Conservation (phyloP, 2,329 filamentous ascomycete species). For the Clarireedia homoeocarpa region DNA sequence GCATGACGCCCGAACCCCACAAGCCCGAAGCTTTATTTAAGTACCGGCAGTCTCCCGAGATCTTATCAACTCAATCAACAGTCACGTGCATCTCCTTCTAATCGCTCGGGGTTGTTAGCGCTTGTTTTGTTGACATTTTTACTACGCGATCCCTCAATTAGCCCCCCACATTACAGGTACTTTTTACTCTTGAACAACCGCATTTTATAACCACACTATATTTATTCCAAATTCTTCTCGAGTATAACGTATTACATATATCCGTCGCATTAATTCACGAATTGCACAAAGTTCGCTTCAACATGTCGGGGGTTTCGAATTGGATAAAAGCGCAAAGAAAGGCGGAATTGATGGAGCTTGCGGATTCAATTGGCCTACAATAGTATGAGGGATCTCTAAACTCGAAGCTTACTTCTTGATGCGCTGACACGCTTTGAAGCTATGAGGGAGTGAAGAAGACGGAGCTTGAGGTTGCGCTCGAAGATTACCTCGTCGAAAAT, state of each 20-base stretch:
- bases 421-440: conserved; percentile 36
- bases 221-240: not conserved
- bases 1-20: too few species aligned
- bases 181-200: conserved; percentile 1
- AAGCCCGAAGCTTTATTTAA: too few species aligned
- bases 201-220: not conserved
- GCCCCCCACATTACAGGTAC: conserved; percentile 2
- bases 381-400: conserved; percentile 49
- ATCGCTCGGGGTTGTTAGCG: not conserved
- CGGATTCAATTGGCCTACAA: conserved; percentile 60
- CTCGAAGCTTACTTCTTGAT: not conserved
- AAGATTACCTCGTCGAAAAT: conserved; percentile 66
- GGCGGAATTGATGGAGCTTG: conserved; percentile 67
- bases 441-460: conserved; percentile 66
- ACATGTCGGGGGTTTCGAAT: conserved; percentile 57
- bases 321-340: conserved; percentile 82
- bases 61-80: not conserved
- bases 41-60: too few species aligned
- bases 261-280: not conserved
- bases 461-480: conserved; percentile 69
- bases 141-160: conserved; percentile 5
- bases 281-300: conserved; percentile 20
- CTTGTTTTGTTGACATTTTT: conserved; percentile 8
- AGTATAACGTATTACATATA: not conserved
- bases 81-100: not conserved